These are phyloP conservation scores for Vaccinium vitisidaea DNA, from an alignment of 148 eudicot genomes.

Conservation along the genomic window DNA sequence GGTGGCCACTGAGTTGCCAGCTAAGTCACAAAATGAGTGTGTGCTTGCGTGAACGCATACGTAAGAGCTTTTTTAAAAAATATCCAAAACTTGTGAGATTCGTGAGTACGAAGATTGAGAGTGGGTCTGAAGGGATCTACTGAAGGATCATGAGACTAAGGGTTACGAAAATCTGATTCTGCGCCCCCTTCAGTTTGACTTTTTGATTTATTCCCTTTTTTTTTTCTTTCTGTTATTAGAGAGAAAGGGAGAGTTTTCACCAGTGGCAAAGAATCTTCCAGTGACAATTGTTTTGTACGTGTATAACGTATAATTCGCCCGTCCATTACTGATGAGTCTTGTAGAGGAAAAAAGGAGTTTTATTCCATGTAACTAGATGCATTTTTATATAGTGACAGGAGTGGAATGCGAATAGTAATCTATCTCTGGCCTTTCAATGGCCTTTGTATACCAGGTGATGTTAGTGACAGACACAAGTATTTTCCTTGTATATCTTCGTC, in stretches of 20 bases:
- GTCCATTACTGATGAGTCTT: conserved; percentile 17
- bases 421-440: background rate
- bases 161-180: background rate
- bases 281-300: conserved; percentile 19
- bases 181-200: conserved; percentile 14
- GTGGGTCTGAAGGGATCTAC: background rate
- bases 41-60: background rate
- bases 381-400: background rate
- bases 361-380: conserved; percentile 18
- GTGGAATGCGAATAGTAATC: background rate
- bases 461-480: background rate
- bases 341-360: conserved; percentile 29
- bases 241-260: background rate
- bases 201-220: conserved; percentile 4
- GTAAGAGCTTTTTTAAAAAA: background rate
- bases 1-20: conserved; percentile 45
- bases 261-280: conserved; percentile 19
- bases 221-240: background rate
- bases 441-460: background rate
- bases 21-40: background rate
- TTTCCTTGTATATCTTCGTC: background rate
- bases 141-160: background rate
- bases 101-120: background rate
- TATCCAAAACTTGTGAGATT: background rate
- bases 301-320: background rate